Conservation (phyloP, 495 filamentous ascomycete species). For the Penicillium herquei region DNA sequence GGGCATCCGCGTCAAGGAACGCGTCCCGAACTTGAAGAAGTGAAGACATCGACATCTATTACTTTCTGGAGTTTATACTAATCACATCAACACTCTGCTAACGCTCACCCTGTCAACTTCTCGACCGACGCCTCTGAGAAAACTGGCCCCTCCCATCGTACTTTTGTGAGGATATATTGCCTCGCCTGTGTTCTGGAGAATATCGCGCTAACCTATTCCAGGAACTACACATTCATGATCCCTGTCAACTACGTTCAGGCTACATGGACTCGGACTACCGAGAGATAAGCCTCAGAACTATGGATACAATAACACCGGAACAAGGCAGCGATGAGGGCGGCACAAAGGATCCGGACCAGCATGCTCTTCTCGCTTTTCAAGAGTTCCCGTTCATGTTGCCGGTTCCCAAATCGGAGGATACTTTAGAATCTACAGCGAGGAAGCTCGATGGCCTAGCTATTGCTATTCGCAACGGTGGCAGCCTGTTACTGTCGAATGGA, state of each 20-base stretch:
- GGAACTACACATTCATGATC: neutral
- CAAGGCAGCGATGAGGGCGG: neutral
- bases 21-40: neutral
- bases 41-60: neutral
- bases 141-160: too few species aligned
- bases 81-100: neutral
- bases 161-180: too few species aligned
- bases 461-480: conserved; percentile 16
- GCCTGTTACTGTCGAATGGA: conserved; percentile 20
- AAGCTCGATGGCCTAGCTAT: conserved; percentile 25
- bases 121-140: too few species aligned
- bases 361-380: neutral
- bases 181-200: neutral
- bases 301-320: neutral
- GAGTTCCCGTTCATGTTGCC: conserved; percentile 18
- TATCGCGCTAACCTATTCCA: neutral
- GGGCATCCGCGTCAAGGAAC: neutral
- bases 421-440: conserved; percentile 20
- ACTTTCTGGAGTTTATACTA: too few species aligned
- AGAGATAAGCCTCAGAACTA: neutral
- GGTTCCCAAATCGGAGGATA: conserved; percentile 18
- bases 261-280: neutral
- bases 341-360: neutral
- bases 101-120: too few species aligned
- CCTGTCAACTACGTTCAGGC: neutral